phyloP scores from a whole-genome alignment of 306 rosid species.

The Lathyrus oleraceus region DNA sequence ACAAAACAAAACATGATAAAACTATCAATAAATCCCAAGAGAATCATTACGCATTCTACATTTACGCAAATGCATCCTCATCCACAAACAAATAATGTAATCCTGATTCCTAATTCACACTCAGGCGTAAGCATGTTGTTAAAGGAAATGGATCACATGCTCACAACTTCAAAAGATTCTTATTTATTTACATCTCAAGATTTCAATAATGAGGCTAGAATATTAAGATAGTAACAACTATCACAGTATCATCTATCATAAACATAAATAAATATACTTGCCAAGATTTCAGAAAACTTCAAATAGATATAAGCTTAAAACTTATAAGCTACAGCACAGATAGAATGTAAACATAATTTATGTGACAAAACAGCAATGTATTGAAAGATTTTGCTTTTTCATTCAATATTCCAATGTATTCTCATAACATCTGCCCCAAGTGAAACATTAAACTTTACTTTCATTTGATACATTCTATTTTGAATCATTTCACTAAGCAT shows the following conservation, averaged over 20 bases:
- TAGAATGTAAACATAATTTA: neutral
- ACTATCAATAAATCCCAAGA: slow-evolving; percentile 5
- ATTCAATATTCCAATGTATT: neutral
- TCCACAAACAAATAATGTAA: neutral
- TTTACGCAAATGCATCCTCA: neutral
- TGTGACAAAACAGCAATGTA: neutral
- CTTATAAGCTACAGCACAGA: neutral
- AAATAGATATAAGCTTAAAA: neutral
- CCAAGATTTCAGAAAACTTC: neutral
- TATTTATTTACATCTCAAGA: neutral
- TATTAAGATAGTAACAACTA: neutral
- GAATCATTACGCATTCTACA: neutral
- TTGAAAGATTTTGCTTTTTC: neutral
- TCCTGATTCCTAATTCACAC: neutral
- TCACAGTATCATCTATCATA: neutral
- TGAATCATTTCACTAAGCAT: neutral
- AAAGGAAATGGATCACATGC: slow-evolving; percentile 7
- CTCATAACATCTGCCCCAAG: neutral
- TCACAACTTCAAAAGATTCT: neutral
- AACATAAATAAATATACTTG: slow-evolving; percentile 15
- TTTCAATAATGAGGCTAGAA: neutral
- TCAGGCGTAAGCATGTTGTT: neutral
- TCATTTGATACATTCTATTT: neutral
- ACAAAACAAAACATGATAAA: neutral
- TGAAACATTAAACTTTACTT: neutral